Evolutionary conservation across 371 early-diverging fungal species (phyloP).

Genomic region (Conidiobolus incongruus): DNA sequence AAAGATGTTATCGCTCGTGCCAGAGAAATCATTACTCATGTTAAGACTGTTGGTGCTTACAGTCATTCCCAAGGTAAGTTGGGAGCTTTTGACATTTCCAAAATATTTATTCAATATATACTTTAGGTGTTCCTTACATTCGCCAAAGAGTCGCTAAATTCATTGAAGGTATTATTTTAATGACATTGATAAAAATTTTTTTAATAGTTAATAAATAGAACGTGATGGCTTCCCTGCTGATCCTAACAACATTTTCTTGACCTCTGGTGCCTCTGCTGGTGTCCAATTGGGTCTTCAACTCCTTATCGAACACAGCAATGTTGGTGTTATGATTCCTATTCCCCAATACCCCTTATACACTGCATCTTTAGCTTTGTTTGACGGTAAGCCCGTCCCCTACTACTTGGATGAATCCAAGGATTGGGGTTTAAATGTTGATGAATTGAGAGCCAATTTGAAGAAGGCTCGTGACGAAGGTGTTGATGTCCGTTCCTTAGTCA

Average conservation of each 20-base stretch:
- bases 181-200: neutral
- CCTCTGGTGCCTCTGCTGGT: conserved; percentile 71
- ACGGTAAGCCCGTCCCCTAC: conserved; percentile 73
- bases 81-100: neutral
- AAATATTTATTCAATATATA: conserved; percentile 1
- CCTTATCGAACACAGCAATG: conserved; percentile 43
- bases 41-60: conserved; percentile 79
- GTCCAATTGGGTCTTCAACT: conserved; percentile 72
- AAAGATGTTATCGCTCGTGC: conserved; percentile 72
- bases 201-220: conserved; percentile 15
- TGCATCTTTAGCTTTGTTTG: conserved; percentile 59
- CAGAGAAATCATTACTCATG: conserved; percentile 25
- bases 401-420: conserved; percentile 63
- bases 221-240: conserved; percentile 73
- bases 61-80: conserved; percentile 72
- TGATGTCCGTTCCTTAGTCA: conserved; percentile 81
- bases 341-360: conserved; percentile 99
- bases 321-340: conserved; percentile 92
- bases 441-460: conserved; percentile 28
- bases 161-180: conserved; percentile 17
- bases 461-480: conserved; percentile 45
- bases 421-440: conserved; percentile 57
- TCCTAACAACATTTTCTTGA: conserved; percentile 72
- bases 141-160: conserved; percentile 74
- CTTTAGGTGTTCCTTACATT: conserved; percentile 33